These are phyloP conservation scores for Elsinoe fawcettii DNA, from an alignment of 2,329 filamentous ascomycete genomes.

Conservation along the genomic window DNA sequence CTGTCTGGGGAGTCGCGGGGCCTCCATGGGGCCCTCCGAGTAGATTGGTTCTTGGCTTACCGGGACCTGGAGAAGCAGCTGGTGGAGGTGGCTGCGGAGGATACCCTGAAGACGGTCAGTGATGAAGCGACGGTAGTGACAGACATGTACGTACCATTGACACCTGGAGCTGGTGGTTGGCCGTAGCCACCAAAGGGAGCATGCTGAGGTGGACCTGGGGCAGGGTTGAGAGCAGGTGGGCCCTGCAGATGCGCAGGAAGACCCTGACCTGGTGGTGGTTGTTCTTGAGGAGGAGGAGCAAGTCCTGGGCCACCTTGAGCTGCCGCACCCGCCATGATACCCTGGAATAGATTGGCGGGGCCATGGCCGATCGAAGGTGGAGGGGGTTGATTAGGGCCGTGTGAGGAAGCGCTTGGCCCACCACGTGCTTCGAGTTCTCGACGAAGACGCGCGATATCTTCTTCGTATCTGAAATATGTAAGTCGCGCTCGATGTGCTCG, in stretches of 20 bases:
- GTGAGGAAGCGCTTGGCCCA: slow-evolving; percentile 56
- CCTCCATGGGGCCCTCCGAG: slow-evolving; percentile 48
- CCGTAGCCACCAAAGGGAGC: slow-evolving; percentile 60
- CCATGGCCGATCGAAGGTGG: slow-evolving; percentile 82
- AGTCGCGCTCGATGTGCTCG: slow-evolving; percentile 17
- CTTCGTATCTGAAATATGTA: slow-evolving; percentile 65
- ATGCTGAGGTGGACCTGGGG: slow-evolving; percentile 55
- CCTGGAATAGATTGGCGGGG: slow-evolving; percentile 82
- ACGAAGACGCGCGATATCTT: slow-evolving; percentile 76
- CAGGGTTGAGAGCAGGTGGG: slow-evolving; percentile 55
- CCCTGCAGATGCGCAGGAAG: slow-evolving; percentile 61
- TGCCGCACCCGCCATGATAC: slow-evolving; percentile 84
- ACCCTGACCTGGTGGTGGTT: slow-evolving; percentile 48
- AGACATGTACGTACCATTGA: slow-evolving; percentile 49
- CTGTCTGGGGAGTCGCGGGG: slow-evolving; percentile 86
- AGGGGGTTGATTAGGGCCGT: slow-evolving; percentile 73
- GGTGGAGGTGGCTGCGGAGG: slow-evolving; percentile 73
- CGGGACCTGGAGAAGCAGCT: slow-evolving; percentile 78
- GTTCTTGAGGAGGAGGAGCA: slow-evolving; percentile 57
- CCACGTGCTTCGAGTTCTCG: slow-evolving; percentile 75
- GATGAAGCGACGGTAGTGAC: slow-evolving; percentile 6
- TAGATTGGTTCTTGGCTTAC: slow-evolving; percentile 55
- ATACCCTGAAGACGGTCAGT: slow-evolving; percentile 50
- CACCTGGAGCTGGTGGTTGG: slow-evolving; percentile 52
- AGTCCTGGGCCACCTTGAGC: slow-evolving; percentile 79